Conservation (phyloP, 192 early-diverging fungal species). For the Chytriomyces hyalinus region DNA sequence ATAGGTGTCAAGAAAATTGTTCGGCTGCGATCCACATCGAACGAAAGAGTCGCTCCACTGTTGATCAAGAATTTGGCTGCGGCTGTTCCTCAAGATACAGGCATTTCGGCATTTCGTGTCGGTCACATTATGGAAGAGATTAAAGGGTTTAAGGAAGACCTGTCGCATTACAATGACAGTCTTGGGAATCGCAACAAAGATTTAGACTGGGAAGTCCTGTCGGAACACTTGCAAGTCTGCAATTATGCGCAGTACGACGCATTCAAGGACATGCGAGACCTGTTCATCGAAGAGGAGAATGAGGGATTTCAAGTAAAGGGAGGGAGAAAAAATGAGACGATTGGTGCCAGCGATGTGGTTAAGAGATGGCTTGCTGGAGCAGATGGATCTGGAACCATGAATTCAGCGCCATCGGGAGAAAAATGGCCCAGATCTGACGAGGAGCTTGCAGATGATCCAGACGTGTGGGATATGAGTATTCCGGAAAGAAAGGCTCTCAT, state of each 20-base stretch:
- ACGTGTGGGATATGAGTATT: slow-evolving; percentile 60
- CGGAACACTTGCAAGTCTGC: slow-evolving; percentile 9
- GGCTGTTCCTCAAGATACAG: neutral
- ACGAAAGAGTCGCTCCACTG: neutral
- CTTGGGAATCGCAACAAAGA: slow-evolving; percentile 2
- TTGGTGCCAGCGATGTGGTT: slow-evolving; percentile 16
- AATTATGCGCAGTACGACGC: slow-evolving; percentile 22
- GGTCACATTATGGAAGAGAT: neutral
- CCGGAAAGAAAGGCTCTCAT: slow-evolving; percentile 48
- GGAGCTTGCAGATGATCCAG: slow-evolving; percentile 32
- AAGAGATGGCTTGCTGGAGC: slow-evolving; percentile 26
- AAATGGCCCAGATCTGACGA: slow-evolving; percentile 30
- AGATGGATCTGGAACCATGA: neutral
- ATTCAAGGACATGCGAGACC: neutral
- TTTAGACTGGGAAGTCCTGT: neutral
- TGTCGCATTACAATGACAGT: slow-evolving; percentile 20
- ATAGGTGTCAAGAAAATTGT: slow-evolving; percentile 45
- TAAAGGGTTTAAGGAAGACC: neutral
- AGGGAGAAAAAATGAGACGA: slow-evolving; percentile 25
- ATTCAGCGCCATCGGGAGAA: neutral
- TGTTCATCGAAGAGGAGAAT: neutral
- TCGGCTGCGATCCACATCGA: slow-evolving; percentile 46
- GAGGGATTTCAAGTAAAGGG: slow-evolving; percentile 26
- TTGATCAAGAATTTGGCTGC: slow-evolving; percentile 9
- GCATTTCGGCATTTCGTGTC: neutral